Evolutionary conservation across 768 basidiomycete genomes (phyloP), one percentile per base, ranked within the genome.

Genomic region (Boletus sp.): DNA sequence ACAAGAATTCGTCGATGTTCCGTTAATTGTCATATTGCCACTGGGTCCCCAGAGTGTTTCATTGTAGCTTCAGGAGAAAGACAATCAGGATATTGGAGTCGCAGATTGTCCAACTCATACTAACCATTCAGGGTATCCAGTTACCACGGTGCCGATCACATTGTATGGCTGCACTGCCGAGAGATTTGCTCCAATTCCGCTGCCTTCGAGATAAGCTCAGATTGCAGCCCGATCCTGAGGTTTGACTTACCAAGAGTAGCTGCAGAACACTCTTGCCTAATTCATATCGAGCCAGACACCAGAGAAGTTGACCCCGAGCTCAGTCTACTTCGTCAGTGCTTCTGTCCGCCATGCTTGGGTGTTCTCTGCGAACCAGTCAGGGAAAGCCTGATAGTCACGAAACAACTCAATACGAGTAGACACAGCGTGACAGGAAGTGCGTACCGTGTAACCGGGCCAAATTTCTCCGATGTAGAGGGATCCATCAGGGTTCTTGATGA

Each of bases 231-330:
- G 15, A 24, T 10, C 10, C 17, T 7, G 6, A 12, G 3, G 17
- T 18, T n/a, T 17, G 2, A 32, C 71, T 52, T 56, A 80, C 81
- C 84, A 85, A 2, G 83, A 85, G 7, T 81, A 77, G 49, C 80
- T 77, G 64, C 85, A 87, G 70, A 89, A 87, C 1, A 83, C 84
- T 17, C 77, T 80, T 11, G 78, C 71, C 58, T 87, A 86, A 54
- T 87, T 87, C 85, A 86, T 85, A 64, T 87, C 83, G 1, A 86
- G 72, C 87, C 87, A 89, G 45, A 87, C 77, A 2, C 85, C 86
- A 20, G 80, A 80, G 63, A 81, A 85, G 10, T 79, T 71, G 18
- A 89, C 74, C 1, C 82, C 84, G 0, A 65, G 58, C 3, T 72
- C 58, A 11, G 74, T 77, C 85, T 83, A 86, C 63, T 85, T 86